Evolutionary conservation across 2,329 filamentous ascomycete genomes (phyloP).

Genomic region (Curvularia spicifera): DNA sequence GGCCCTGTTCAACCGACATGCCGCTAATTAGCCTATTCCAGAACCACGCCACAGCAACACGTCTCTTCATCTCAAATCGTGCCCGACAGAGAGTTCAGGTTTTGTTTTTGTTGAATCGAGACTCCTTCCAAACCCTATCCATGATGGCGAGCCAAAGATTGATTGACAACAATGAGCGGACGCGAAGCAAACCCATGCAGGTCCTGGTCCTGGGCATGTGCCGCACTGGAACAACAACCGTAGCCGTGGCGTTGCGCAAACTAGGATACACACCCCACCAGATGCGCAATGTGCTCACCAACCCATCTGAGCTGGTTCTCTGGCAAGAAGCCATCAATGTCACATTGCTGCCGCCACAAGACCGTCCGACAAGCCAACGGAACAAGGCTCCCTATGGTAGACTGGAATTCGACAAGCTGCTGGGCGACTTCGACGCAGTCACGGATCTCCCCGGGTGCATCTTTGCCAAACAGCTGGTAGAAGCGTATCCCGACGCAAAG

Average conservation of each 20-base stretch:
- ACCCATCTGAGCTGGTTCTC: conserved; percentile 26
- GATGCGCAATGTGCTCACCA: conserved; percentile 32
- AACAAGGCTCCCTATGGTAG: conserved; percentile 33
- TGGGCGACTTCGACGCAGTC: conserved; percentile 52
- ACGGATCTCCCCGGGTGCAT: conserved; percentile 39
- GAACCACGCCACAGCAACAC: conserved; percentile 13
- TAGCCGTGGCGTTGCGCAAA: conserved; percentile 52
- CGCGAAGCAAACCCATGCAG: conserved; percentile 73
- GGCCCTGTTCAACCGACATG: conserved; percentile 25
- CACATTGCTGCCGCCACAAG: conserved; percentile 26
- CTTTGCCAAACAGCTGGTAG: conserved; percentile 38
- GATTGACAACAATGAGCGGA: conserved; percentile 70
- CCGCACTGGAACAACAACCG: conserved; percentile 71
- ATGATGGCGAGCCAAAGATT: conserved; percentile 22
- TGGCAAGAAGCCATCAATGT: conserved; percentile 43
- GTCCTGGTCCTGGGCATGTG: conserved; percentile 73
- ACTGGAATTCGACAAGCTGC: conserved; percentile 56
- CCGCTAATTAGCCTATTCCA: conserved; percentile 37
- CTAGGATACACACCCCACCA: conserved; percentile 41
- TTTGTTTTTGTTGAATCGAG: background rate
- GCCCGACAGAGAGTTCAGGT: too few species aligned
- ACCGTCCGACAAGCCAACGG: conserved; percentile 18
- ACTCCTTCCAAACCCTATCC: background rate
- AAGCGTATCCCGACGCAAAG: conserved; percentile 44
- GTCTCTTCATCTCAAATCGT: conserved; percentile 9